Percentiles rank a stretch among this genome's conserved stretches.
Evolutionary conservation across 2,329 filamentous ascomycete species (phyloP).

Genomic region (Diaporthe vaccinii): DNA sequence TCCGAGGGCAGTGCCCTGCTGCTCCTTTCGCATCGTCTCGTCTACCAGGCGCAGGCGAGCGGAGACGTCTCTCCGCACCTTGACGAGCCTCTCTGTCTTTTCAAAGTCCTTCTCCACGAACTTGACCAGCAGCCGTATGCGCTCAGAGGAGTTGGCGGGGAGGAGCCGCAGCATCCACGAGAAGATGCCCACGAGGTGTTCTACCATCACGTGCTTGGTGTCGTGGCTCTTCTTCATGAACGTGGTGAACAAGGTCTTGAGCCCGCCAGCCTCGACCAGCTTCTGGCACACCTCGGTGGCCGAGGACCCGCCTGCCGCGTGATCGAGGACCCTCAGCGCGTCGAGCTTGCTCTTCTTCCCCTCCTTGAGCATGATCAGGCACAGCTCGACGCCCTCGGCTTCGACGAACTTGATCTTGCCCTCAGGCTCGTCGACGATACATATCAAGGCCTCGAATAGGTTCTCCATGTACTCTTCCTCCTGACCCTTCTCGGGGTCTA

Average conservation of each 20-base stretch:
- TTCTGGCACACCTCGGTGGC: conserved; percentile 75
- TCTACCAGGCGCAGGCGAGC: conserved; percentile 74
- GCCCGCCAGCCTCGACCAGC: conserved; percentile 84
- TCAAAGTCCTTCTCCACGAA: conserved; percentile 96
- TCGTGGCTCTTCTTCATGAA: conserved; percentile 88
- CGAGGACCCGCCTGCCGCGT: conserved; percentile 74
- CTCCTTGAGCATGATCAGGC: conserved; percentile 91
- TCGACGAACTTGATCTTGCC: conserved; percentile 88
- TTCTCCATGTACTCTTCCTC: conserved; percentile 98
- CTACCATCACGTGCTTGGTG: conserved; percentile 65
- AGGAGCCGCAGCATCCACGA: conserved; percentile 84
- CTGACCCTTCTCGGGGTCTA: conserved; percentile 87
- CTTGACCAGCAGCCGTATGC: conserved; percentile 90
- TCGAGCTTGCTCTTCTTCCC: conserved; percentile 85
- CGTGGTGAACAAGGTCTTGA: conserved; percentile 87
- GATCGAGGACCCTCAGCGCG: conserved; percentile 86
- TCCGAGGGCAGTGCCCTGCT: conserved; percentile 57
- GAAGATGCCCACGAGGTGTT: conserved; percentile 89
- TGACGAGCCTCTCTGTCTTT: conserved; percentile 81
- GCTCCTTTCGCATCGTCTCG: conserved; percentile 69
- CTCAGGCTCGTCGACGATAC: conserved; percentile 78
- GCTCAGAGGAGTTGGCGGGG: conserved; percentile 80
- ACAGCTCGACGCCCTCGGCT: conserved; percentile 92
- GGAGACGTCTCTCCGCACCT: conserved; percentile 79
- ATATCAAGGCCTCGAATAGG: conserved; percentile 88